Base-by-base conservation (phyloP, 805 yeast genomes). In the Saccharomycopsis sp. region DNA sequence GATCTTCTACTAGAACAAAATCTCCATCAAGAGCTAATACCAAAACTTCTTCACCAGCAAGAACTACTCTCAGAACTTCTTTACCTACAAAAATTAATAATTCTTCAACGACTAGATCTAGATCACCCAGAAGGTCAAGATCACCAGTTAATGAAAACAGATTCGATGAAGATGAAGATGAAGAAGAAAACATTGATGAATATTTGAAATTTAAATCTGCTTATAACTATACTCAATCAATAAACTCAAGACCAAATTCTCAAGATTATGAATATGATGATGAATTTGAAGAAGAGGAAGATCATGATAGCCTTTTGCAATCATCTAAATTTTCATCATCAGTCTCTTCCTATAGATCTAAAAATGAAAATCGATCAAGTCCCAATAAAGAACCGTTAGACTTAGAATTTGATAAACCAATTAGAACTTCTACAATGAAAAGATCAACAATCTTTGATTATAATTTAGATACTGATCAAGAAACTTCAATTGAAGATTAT, bases 161-260 rank as follows among this genome's bases (percentile, higher is more conserved):
- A 8, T 10, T 10, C 6, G 26, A 39, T 29, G 41, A 44, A 17
- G 34, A 39, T n/a, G 32, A 39, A 18, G 27, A 15, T 4, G n/a
- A n/a, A n/a, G n/a, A n/a, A n/a, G n/a, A n/a, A n/a, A n/a, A n/a
- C n/a, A n/a, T n/a, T n/a, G n/a, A n/a, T n/a, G n/a, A n/a, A n/a
- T n/a, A n/a, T n/a, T 36, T 45, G 21, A 42, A 27, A 32, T 45
- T 32, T 26, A 19, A 30, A 18, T 45, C 49, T 28, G 49, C 49
- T 5, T 45, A 45, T 35, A 45, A 45, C 23, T 45, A 32, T 18
- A 43, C 37, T 15, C 38, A 41, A 21, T 45, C 49, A n/a, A 21
- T 36, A 4, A 21, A 29, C 21, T 20, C 29, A 5, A 39, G 15
- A 9, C 40, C 42, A 28, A n/a, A n/a, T n/a, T n/a, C n/a, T n/a